Percentiles rank a stretch among this genome's conserved stretches.
Evolutionary conservation across 2,329 filamentous ascomycete genomes (phyloP).

Genomic region (Diaporthe caulivora): DNA sequence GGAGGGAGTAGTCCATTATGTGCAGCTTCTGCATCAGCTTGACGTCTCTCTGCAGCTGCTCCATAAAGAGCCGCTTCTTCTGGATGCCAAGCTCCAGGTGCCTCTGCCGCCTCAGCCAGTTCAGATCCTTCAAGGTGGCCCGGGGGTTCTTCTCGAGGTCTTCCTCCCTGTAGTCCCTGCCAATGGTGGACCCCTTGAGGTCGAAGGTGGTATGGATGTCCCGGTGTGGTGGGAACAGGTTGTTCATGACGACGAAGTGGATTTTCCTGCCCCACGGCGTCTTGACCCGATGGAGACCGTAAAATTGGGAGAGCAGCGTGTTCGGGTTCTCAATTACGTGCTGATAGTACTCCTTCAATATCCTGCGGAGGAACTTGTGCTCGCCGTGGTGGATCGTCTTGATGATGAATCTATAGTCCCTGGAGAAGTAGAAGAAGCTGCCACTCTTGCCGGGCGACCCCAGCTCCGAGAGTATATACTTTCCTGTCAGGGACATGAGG

Average conservation of each 20-base stretch:
- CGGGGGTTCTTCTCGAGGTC: slow-evolving; percentile 89
- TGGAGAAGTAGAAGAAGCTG: slow-evolving; percentile 99
- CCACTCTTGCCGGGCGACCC: slow-evolving; percentile 98
- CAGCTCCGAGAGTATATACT: slow-evolving; percentile 97
- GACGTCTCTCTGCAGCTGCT: slow-evolving; percentile 91
- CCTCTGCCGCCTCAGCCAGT: slow-evolving; percentile 90
- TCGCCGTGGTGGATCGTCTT: slow-evolving; percentile 98
- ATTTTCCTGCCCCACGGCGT: slow-evolving; percentile 98
- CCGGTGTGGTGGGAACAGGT: slow-evolving; percentile 95
- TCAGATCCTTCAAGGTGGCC: slow-evolving; percentile 95
- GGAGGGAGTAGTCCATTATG: slow-evolving; percentile 98
- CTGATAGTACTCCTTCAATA: slow-evolving; percentile 91
- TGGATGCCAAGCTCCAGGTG: slow-evolving; percentile 89
- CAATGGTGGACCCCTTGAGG: slow-evolving; percentile 94
- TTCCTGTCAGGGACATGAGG: slow-evolving; percentile 96
- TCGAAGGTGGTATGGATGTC: slow-evolving; percentile 99
- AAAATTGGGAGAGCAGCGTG: slow-evolving; percentile 97
- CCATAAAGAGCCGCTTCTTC: slow-evolving; percentile 89
- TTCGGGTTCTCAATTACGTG: slow-evolving; percentile 93
- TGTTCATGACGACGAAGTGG: slow-evolving; percentile 99
- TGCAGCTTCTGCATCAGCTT: slow-evolving; percentile 86
- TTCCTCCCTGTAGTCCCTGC: slow-evolving; percentile 90
- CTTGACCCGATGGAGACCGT: slow-evolving; percentile 96
- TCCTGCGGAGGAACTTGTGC: slow-evolving; percentile 87
- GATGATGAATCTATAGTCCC: slow-evolving; percentile 99